phyloP scores from a whole-genome alignment of 257 asterid species.

The Gardenia jasminoides region DNA sequence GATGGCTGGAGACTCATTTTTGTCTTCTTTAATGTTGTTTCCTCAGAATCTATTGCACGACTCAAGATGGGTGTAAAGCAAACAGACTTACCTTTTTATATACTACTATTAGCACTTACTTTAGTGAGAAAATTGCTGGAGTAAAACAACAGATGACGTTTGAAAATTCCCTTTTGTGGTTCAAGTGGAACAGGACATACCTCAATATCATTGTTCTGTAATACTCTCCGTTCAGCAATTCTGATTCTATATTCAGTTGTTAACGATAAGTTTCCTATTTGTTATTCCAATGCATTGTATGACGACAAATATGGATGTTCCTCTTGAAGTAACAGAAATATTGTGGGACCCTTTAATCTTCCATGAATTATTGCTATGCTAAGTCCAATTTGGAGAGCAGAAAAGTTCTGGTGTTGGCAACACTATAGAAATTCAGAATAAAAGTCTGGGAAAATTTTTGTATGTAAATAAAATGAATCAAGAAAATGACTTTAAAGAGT shows the following conservation, averaged over 20 bases:
- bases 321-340: not conserved
- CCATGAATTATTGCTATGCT: not conserved
- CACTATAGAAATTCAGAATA: not conserved
- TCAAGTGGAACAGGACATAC: not conserved
- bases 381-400: no score
- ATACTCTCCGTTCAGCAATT: not conserved
- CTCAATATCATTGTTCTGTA: not conserved
- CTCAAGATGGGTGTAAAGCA: not conserved
- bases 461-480: not conserved
- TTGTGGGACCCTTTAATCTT: not conserved
- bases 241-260: not conserved
- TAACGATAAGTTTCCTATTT: not conserved
- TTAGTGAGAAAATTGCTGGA: not conserved
- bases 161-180: not conserved
- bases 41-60: not conserved
- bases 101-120: not conserved
- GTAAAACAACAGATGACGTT: not conserved
- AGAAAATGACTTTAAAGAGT: not conserved
- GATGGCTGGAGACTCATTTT: constrained; percentile 28
- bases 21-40: constrained; percentile 6
- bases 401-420: not conserved
- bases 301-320: not conserved
- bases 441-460: not conserved
- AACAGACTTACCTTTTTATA: constrained; percentile 11
- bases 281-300: not conserved